Evolutionary conservation across 176 grass and related monocot species (phyloP).

Genomic region (Pontederia crassipes): DNA sequence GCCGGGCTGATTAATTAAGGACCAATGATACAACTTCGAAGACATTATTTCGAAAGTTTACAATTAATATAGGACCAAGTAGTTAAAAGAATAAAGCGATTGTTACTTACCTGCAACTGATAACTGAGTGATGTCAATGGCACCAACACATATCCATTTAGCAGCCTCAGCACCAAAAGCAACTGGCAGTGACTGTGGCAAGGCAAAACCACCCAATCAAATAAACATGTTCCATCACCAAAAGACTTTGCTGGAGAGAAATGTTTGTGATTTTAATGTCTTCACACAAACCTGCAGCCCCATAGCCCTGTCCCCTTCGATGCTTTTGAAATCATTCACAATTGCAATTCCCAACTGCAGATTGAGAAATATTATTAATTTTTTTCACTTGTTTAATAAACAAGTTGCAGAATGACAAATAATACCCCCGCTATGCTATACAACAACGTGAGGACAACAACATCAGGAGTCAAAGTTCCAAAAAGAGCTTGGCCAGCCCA

Average conservation of each 20-base stretch:
- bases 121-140: slow-evolving; percentile 92
- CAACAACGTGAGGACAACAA: slow-evolving; percentile 72
- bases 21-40: background rate
- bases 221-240: background rate
- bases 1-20: too few species aligned
- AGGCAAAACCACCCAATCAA: background rate
- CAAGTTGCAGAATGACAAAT: slow-evolving; percentile 2
- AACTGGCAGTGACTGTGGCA: slow-evolving; percentile 82
- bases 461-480: slow-evolving; percentile 91
- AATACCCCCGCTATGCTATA: slow-evolving; percentile 91
- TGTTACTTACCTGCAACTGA: slow-evolving; percentile 57
- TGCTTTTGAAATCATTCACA: slow-evolving; percentile 73
- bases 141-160: slow-evolving; percentile 98
- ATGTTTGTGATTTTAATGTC: slow-evolving; percentile 8
- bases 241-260: background rate
- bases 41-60: background rate
- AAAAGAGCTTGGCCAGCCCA: slow-evolving; percentile 96
- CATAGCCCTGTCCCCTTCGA: slow-evolving; percentile 57
- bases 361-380: slow-evolving; percentile 11
- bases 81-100: background rate
- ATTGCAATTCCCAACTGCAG: slow-evolving; percentile 62
- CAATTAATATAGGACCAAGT: background rate
- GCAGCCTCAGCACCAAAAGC: slow-evolving; percentile 89
- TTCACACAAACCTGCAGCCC: slow-evolving; percentile 51
- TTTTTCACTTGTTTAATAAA: slow-evolving; percentile 11